Evolutionary conservation across 805 yeast genomes (phyloP), one percentile per base, ranked within the genome.

Genomic region (Kazachstania viticola): DNA sequence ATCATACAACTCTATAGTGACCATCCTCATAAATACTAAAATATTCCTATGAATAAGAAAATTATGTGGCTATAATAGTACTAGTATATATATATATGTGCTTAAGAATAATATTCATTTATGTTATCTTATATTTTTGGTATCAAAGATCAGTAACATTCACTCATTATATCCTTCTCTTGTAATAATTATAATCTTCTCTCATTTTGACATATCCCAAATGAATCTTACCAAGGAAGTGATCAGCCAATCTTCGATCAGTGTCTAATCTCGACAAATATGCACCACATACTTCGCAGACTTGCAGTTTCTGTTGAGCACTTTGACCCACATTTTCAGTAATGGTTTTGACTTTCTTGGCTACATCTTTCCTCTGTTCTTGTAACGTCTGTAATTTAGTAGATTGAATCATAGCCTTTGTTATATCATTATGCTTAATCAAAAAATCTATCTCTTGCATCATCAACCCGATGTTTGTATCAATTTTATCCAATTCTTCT

Each of bases 221-320:
- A 59, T 87, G 96, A 37, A 82, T 72, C 45, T 83, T 84, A 1
- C 97, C 97, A 16, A 76, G 58, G 51, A 83, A 85, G 54, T 87
- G 96, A 45, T 82, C 95, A 1, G 88, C 94, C 40, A 87, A 62
- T 44, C 96, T 66, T 51, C 85, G 66, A 51, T 87, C 96, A 36
- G 79, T 82, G 53, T 87, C 97, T 34, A 85, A 60, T 38, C 88
- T 63, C 7, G 94, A 80, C 24, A 88, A 61, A 48, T 79, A 84
- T 1, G 94, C 94, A 1, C 94, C 95, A 58, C 97, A 87, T 1
- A 73, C 75, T 40, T 73, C 80, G 56, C 97, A 87, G 1, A 83
- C 94, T 54, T 85, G 95, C 28, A 87, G 62, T 52, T 83, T 82
- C 47, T 87, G 96, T 48, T 81, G 94, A 1, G 91, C 83, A 9